phyloP scores from a whole-genome alignment of 2,329 filamentous ascomycete species.

The Teratosphaeria epicoccoides region DNA sequence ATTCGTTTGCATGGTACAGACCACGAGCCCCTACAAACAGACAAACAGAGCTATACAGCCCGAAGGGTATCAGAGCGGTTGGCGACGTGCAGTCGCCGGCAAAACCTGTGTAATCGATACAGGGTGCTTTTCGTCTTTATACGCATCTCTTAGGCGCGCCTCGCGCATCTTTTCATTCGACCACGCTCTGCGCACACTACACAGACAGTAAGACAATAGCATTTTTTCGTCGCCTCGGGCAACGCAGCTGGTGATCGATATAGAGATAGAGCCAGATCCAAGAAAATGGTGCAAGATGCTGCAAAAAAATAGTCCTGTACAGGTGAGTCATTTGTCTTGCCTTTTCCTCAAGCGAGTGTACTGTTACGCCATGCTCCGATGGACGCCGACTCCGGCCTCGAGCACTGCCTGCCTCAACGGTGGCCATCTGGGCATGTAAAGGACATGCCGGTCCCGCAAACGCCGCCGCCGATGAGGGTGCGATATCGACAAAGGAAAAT shows the following conservation, averaged over 20 bases:
- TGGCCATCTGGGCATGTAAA: background rate
- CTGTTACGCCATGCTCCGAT: constrained; percentile 1
- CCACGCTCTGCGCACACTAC: background rate
- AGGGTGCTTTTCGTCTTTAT: background rate
- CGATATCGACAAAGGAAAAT: constrained; percentile 1
- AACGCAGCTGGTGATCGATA: background rate
- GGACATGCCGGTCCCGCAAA: constrained; percentile 2
- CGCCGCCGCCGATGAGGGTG: constrained; percentile 1
- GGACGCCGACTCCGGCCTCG: background rate
- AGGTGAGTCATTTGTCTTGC: background rate
- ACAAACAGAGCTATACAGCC: background rate
- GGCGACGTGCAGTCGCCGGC: background rate
- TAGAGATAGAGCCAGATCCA: background rate
- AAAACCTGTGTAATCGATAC: background rate
- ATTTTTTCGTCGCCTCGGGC: background rate
- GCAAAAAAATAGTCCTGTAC: background rate
- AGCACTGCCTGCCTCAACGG: background rate
- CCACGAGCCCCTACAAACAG: background rate
- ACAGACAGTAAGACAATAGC: background rate
- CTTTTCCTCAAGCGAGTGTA: constrained; percentile 3
- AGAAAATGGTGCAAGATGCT: background rate
- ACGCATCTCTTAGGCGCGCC: background rate
- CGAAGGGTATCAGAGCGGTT: background rate
- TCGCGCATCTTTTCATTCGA: background rate
- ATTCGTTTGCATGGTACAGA: background rate